Conservation (phyloP, 768 basidiomycete genomes). For the Mycena olivaceomarginata region DNA sequence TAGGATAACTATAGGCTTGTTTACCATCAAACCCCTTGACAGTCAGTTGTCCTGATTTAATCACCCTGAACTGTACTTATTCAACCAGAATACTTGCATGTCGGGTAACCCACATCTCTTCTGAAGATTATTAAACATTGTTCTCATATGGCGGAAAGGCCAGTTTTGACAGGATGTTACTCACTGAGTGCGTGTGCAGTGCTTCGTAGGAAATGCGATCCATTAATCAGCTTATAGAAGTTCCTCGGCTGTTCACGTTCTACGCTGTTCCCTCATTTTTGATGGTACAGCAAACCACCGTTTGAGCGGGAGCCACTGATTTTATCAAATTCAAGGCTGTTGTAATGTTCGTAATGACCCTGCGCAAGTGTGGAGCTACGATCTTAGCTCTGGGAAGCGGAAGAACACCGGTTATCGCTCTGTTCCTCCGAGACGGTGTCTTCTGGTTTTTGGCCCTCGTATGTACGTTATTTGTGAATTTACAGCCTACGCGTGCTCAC, state of each 20-base stretch:
- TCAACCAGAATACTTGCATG: slow-evolving; percentile 23
- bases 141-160: background rate
- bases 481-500: background rate
- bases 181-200: slow-evolving; percentile 16
- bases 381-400: slow-evolving; percentile 6
- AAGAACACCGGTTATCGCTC: slow-evolving; percentile 17
- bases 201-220: background rate
- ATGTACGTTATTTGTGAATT: background rate
- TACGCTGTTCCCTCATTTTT: slow-evolving; percentile 27
- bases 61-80: background rate
- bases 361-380: slow-evolving; percentile 26
- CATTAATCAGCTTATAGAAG: background rate
- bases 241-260: slow-evolving; percentile 30
- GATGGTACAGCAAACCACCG: background rate
- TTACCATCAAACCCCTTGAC: slow-evolving; percentile 20
- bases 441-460: slow-evolving; percentile 33
- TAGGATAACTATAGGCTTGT: slow-evolving; percentile 17
- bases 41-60: background rate
- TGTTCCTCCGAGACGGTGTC: slow-evolving; percentile 33
- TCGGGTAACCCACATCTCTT: slow-evolving; percentile 1
- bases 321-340: slow-evolving; percentile 1
- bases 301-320: background rate
- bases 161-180: slow-evolving; percentile 27
- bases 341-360: slow-evolving; percentile 32
- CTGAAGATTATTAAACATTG: background rate